Base-by-base conservation (phyloP, 768 basidiomycete species). In the Tubosaeta sp. region DNA sequence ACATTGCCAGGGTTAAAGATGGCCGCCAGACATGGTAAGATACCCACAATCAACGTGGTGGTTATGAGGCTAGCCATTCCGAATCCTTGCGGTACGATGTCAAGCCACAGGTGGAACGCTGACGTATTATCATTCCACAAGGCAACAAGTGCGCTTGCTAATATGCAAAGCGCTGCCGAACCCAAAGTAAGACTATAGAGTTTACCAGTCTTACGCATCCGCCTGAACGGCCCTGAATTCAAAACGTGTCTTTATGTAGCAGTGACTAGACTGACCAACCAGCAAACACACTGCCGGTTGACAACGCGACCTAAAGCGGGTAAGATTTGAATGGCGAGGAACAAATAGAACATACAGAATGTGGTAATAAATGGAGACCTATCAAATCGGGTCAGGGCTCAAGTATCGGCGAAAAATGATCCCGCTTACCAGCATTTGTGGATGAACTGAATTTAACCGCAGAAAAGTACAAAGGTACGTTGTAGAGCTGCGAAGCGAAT, bases 311-410 rank as follows among this genome's bases (percentile, higher is more conserved):
- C 87, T 93, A 63, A 44, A 44, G 48, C 49, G 59, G 50, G 48
- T 56, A 25, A 59, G 56, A 41, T 48, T 58, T 36, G 55, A 44
- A 24, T 49, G 24, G 55, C 43, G 30, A 35, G 22, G 44, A 31
- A 39, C 43, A 38, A 30, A 59, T 5, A 29, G 44, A 31, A 45
- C 83, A 68, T 71, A 92, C 87, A 31, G 90, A 91, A 71, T 95
- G 94, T 21, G 94, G 93, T 32, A 98, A 71, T 19, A 99, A 71
- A 71, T 94, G 94, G 25, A 88, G 73, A 25, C 90, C 89, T 90
- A 59, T 36, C n/a, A 24, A 24, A 49, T 47, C 4, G 43, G 24
- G 21, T 69, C 21, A 68, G 44, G 22, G 12, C 16, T 24, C n/a
- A 16, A 34, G 19, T 21, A 21, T 21, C 31, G 38, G 22, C n/a